A percentile compares a stretch with the other conserved stretches of the same genome.
These are phyloP conservation scores for Calonectria hawksworthii DNA, from an alignment of 2,329 filamentous ascomycete species.

Conservation along the genomic window DNA sequence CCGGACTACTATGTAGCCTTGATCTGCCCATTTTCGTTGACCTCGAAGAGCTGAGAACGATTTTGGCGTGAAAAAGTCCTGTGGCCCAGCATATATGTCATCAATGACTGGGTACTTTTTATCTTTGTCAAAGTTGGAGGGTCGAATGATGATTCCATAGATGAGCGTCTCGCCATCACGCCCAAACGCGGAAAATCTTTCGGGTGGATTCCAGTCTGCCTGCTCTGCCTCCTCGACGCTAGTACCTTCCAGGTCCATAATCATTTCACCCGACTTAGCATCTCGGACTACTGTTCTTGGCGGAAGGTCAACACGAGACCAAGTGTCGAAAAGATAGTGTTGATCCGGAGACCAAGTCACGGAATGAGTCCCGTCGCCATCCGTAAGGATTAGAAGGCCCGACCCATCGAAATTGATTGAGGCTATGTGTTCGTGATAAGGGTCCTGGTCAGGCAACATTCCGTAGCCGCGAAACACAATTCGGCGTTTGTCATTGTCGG, in stretches of 20 bases:
- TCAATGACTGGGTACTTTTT: conserved; percentile 48
- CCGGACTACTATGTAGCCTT: conserved; percentile 48
- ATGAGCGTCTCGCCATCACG: conserved; percentile 45
- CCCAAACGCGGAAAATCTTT: conserved; percentile 43
- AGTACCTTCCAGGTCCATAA: conserved; percentile 34
- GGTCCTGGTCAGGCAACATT: conserved; percentile 39
- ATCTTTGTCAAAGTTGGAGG: conserved; percentile 39
- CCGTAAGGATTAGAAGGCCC: conserved; percentile 41
- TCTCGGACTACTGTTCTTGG: conserved; percentile 39
- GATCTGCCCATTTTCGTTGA: conserved; percentile 43
- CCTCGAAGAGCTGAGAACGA: conserved; percentile 34
- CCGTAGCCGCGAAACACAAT: conserved; percentile 42
- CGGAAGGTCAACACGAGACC: conserved; percentile 44
- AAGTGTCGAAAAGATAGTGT: conserved; percentile 42
- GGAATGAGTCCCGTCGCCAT: conserved; percentile 46
- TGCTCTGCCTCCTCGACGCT: conserved; percentile 17
- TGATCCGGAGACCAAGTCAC: conserved; percentile 41
- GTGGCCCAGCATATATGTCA: conserved; percentile 48
- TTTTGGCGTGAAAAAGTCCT: conserved; percentile 44
- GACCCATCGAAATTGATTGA: conserved; percentile 46
- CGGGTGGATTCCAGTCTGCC: conserved; percentile 35
- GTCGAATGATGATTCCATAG: conserved; percentile 46
- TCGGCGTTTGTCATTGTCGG: conserved; percentile 36
- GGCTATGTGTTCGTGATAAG: conserved; percentile 44
- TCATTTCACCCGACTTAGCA: conserved; percentile 29